Conservation (phyloP, 495 filamentous ascomycete species). For the Emericellopsis terricola region DNA sequence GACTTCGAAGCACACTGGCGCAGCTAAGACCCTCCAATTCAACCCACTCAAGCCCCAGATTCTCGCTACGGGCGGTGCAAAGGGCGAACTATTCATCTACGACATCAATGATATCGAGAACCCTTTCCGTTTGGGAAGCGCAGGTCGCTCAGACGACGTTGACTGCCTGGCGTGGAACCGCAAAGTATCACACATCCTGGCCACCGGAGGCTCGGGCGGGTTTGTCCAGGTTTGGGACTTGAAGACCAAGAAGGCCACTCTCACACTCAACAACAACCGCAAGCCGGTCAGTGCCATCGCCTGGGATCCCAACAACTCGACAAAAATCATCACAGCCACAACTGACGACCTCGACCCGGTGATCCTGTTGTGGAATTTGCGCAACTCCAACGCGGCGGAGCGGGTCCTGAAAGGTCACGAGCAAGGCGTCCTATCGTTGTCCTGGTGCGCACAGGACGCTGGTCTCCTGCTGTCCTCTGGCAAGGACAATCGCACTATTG, state of each 20-base stretch:
- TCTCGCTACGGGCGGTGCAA: conserved; percentile 78
- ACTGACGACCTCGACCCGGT: conserved; percentile 77
- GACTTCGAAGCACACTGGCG: conserved; percentile 80
- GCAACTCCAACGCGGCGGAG: conserved; percentile 92
- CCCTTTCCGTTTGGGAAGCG: conserved; percentile 76
- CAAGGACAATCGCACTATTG: conserved; percentile 88
- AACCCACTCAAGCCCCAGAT: conserved; percentile 88
- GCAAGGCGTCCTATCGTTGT: conserved; percentile 79
- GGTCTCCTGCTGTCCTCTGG: conserved; percentile 86
- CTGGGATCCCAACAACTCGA: conserved; percentile 91
- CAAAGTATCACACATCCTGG: conserved; percentile 90
- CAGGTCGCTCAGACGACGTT: conserved; percentile 80
- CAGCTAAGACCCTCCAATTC: conserved; percentile 93
- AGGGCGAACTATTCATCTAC: conserved; percentile 92
- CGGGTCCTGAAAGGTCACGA: conserved; percentile 76
- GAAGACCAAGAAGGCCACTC: conserved; percentile 86
- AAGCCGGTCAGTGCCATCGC: conserved; percentile 91
- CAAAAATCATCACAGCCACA: conserved; percentile 84
- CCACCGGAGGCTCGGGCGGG: conserved; percentile 82
- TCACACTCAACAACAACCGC: conserved; percentile 88
- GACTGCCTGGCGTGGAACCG: conserved; percentile 97
- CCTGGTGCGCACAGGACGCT: conserved; percentile 87
- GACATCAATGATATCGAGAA: conserved; percentile 78
- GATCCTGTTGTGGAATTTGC: conserved; percentile 84
- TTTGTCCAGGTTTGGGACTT: conserved; percentile 99